These are phyloP conservation scores for Hanseniaspora guilliermondii DNA, from an alignment of 805 yeast species.

Conservation along the genomic window DNA sequence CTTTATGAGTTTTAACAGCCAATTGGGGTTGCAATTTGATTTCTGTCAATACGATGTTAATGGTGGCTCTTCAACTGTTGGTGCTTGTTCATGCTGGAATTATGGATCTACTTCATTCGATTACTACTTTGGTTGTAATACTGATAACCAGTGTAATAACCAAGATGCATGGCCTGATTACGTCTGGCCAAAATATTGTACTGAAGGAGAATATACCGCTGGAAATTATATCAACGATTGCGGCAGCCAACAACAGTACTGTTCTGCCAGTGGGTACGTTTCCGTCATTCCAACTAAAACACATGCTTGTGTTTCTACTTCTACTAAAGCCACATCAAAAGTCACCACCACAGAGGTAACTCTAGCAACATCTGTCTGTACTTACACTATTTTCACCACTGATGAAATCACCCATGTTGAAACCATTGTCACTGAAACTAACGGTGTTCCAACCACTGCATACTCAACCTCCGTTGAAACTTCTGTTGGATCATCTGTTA, in stretches of 20 bases:
- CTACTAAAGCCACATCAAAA: background rate
- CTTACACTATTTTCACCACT: too few species aligned
- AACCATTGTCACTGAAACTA: too few species aligned
- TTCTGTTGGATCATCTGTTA: too few species aligned
- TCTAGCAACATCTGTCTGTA: too few species aligned
- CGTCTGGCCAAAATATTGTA: constrained; percentile 6
- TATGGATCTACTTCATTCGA: constrained; percentile 12
- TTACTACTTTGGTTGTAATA: constrained; percentile 10
- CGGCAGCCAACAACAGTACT: background rate
- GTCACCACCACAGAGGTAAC: too few species aligned
- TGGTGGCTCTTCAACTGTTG: background rate
- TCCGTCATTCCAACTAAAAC: background rate
- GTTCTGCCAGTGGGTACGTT: background rate
- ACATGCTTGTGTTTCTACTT: background rate
- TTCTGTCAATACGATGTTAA: constrained; percentile 8
- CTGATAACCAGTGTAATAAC: constrained; percentile 8
- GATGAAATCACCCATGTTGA: too few species aligned
- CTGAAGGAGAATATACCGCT: too few species aligned
- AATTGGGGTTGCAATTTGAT: constrained; percentile 13
- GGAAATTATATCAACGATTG: background rate
- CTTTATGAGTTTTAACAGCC: background rate
- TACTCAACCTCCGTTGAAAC: too few species aligned
- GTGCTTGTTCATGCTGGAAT: constrained; percentile 12
- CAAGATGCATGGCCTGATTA: constrained; percentile 11
- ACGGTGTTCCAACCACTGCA: background rate